These are phyloP conservation scores for Rubia peregrina DNA, from an alignment of 305 asterid species.

Conservation along the genomic window DNA sequence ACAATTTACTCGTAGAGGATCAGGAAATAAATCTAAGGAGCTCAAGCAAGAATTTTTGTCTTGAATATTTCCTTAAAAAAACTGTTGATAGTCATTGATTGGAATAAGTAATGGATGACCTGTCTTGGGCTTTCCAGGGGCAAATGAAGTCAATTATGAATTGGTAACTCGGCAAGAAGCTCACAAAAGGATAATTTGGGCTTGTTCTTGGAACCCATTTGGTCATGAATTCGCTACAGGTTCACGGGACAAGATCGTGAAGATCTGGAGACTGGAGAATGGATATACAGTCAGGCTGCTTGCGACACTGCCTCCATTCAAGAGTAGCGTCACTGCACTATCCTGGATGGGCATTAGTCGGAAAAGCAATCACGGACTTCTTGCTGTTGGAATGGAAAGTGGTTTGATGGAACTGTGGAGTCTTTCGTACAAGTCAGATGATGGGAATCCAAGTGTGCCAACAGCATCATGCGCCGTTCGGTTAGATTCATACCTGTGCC, in stretches of 20 bases:
- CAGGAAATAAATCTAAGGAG: neutral
- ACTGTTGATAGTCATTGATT: neutral
- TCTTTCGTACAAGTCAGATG: slow-evolving; percentile 26
- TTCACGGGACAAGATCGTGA: slow-evolving; percentile 88
- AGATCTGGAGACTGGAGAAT: slow-evolving; percentile 61
- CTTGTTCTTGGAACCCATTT: slow-evolving; percentile 88
- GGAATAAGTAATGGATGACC: neutral
- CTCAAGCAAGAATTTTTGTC: neutral
- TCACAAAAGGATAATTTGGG: slow-evolving; percentile 90
- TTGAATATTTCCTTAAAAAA: neutral
- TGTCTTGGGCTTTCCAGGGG: slow-evolving; percentile 32
- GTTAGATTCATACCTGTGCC: slow-evolving; percentile 65
- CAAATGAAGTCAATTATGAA: slow-evolving; percentile 44
- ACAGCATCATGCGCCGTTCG: slow-evolving; percentile 40
- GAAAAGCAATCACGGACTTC: slow-evolving; percentile 44
- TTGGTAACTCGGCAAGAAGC: slow-evolving; percentile 68
- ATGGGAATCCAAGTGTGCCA: slow-evolving; percentile 19
- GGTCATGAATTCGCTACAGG: slow-evolving; percentile 87
- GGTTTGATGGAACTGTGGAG: slow-evolving; percentile 80
- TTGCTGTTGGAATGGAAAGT: slow-evolving; percentile 89
- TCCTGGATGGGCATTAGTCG: slow-evolving; percentile 68
- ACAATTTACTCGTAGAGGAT: neutral
- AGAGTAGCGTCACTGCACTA: slow-evolving; percentile 67
- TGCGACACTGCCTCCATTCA: slow-evolving; percentile 55
- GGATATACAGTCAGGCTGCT: slow-evolving; percentile 55